A percentile compares a stretch with the other conserved stretches of the same genome.
Conservation (phyloP, 2,329 filamentous ascomycete species). For the Botrytis elliptica region DNA sequence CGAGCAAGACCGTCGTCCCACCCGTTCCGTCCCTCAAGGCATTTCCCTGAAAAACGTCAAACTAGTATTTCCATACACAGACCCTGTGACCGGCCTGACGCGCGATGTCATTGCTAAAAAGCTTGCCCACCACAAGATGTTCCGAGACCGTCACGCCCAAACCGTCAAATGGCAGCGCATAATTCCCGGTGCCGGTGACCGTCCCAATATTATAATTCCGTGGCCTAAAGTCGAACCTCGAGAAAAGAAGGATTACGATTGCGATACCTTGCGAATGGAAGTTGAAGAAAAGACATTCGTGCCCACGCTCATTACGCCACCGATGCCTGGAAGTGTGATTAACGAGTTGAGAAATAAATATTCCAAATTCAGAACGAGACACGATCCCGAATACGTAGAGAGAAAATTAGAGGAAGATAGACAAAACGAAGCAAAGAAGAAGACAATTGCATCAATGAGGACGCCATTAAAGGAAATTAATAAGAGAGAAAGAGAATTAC, state of each 20-base stretch:
- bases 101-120: conserved; percentile 78
- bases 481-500: conserved; percentile 33
- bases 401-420: conserved; percentile 61
- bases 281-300: conserved; percentile 74
- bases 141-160: conserved; percentile 50
- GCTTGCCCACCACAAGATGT: conserved; percentile 54
- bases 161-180: conserved; percentile 54
- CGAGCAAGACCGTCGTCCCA: conserved; percentile 42
- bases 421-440: conserved; percentile 41
- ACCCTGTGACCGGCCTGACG: conserved; percentile 61
- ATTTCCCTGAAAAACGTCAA: conserved; percentile 72
- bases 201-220: conserved; percentile 67
- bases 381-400: conserved; percentile 71
- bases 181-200: conserved; percentile 56
- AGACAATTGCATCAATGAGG: conserved; percentile 33
- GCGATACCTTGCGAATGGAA: conserved; percentile 73
- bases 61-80: conserved; percentile 73
- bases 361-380: conserved; percentile 76
- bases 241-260: conserved; percentile 52
- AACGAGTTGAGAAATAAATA: conserved; percentile 85
- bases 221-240: conserved; percentile 63
- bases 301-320: conserved; percentile 73
- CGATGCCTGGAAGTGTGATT: conserved; percentile 75
- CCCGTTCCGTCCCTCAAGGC: conserved; percentile 37
- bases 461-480: conserved; percentile 39